A percentile compares a stretch with the other conserved stretches of the same genome.
Evolutionary conservation across 2,329 filamentous ascomycete species (phyloP).

Genomic region (Diaporthe citrichinensis): DNA sequence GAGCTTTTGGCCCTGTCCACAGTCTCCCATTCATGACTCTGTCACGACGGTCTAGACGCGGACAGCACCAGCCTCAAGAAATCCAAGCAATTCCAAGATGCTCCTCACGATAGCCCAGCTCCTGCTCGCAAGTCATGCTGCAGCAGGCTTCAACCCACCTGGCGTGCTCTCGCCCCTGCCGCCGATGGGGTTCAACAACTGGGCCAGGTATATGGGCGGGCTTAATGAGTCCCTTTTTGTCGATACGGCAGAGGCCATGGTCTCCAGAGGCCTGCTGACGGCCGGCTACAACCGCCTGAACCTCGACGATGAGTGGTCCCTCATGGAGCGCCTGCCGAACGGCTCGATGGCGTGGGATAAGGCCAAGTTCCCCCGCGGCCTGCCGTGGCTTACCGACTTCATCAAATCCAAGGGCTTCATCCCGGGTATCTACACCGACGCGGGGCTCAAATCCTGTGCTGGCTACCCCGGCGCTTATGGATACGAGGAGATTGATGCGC

Average conservation of each 20-base stretch:
- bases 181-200: constrained; percentile 68
- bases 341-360: constrained; percentile 58
- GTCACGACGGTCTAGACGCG: not conserved
- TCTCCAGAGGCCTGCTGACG: constrained; percentile 55
- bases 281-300: constrained; percentile 54
- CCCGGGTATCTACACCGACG: constrained; percentile 62
- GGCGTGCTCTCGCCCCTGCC: constrained; percentile 51
- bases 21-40: not conserved
- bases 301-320: constrained; percentile 62
- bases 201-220: constrained; percentile 62
- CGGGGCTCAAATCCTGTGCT: constrained; percentile 59
- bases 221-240: constrained; percentile 64
- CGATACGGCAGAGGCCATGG: constrained; percentile 61
- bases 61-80: not conserved
- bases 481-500: constrained; percentile 58
- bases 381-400: constrained; percentile 57
- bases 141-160: constrained; percentile 36
- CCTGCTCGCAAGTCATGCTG: constrained; percentile 30
- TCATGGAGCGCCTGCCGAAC: constrained; percentile 51
- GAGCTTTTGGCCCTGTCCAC: not conserved
- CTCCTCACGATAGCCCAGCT: constrained; percentile 38
- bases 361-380: constrained; percentile 57
- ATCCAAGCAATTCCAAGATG: not conserved
- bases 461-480: constrained; percentile 57
- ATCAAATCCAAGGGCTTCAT: constrained; percentile 56